Evolutionary conservation across 371 early-diverging fungal genomes (phyloP).

Genomic region (Actinomortierella ambigua): DNA sequence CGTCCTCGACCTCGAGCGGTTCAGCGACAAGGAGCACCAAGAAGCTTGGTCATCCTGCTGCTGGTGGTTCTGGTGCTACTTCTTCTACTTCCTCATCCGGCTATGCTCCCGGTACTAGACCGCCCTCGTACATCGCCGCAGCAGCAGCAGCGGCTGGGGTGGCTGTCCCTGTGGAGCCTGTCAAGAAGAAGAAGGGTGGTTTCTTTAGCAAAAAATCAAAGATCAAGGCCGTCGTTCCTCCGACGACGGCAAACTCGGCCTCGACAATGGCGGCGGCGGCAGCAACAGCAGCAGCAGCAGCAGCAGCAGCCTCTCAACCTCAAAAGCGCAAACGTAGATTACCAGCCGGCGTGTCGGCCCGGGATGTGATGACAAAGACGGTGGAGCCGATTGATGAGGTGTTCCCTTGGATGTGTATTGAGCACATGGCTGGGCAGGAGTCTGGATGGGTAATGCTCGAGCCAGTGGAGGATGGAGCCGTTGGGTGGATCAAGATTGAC

Average conservation of each 20-base stretch:
- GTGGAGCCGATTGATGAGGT: conserved; percentile 42
- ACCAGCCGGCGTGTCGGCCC: conserved; percentile 23
- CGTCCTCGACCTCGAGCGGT: conserved; percentile 12
- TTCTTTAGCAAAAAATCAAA: conserved; percentile 36
- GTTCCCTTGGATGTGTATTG: conserved; percentile 47
- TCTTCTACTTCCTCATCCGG: too few species aligned
- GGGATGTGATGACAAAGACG: conserved; percentile 44
- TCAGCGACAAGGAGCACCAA: conserved; percentile 13
- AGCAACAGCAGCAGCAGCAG: neutral
- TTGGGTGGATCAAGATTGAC: conserved; percentile 40
- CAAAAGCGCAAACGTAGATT: conserved; percentile 19
- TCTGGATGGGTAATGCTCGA: conserved; percentile 44
- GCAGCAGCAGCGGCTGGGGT: too few species aligned
- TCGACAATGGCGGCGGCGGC: too few species aligned
- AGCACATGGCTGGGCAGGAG: conserved; percentile 46
- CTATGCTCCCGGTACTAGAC: too few species aligned
- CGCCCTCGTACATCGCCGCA: too few species aligned
- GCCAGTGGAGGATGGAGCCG: conserved; percentile 41
- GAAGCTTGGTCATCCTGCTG: conserved; percentile 3
- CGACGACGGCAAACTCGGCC: too few species aligned
- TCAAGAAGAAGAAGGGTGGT: conserved; percentile 8
- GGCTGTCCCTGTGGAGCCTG: too few species aligned
- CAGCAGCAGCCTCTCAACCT: neutral
- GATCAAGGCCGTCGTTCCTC: neutral
- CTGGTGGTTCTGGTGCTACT: too few species aligned